These are phyloP conservation scores for Dactylorhiza incarnata DNA, from an alignment of 106 monocot genomes.

Conservation along the genomic window DNA sequence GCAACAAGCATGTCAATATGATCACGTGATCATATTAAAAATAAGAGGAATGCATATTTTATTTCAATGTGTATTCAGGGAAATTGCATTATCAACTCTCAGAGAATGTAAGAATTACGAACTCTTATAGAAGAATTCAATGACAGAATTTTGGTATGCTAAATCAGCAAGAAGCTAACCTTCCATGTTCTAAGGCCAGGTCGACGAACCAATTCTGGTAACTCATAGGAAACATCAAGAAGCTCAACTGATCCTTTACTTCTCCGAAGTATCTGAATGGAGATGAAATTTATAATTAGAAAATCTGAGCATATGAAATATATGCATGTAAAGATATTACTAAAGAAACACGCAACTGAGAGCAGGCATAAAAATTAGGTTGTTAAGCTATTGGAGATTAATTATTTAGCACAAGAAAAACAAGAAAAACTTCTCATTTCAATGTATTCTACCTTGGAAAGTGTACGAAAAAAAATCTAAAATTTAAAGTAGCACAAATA, in stretches of 20 bases:
- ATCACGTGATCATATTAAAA: not conserved
- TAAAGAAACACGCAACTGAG: not conserved
- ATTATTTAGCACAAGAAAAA: constrained; percentile 1
- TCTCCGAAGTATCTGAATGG: constrained; percentile 61
- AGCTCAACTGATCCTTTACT: constrained; percentile 71
- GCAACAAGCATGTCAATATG: not conserved
- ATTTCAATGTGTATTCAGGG: not conserved
- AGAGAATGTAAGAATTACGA: not conserved
- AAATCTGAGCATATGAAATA: not conserved
- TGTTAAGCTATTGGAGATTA: not conserved
- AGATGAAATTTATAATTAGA: constrained; percentile 1
- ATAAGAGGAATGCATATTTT: not conserved
- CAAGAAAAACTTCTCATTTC: not conserved
- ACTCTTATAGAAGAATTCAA: not conserved
- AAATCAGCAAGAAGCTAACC: constrained; percentile 29
- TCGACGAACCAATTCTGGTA: constrained; percentile 64
- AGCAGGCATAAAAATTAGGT: not conserved
- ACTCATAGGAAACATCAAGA: constrained; percentile 86
- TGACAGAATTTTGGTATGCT: not conserved
- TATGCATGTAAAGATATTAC: not conserved
- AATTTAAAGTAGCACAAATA: not conserved
- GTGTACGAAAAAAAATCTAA: not conserved
- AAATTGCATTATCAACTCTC: not conserved
- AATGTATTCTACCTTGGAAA: not conserved
- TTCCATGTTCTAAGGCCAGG: constrained; percentile 92